Evolutionary conservation across 1,139 yeast species (phyloP).

Genomic region (Kodamaea arcana): DNA sequence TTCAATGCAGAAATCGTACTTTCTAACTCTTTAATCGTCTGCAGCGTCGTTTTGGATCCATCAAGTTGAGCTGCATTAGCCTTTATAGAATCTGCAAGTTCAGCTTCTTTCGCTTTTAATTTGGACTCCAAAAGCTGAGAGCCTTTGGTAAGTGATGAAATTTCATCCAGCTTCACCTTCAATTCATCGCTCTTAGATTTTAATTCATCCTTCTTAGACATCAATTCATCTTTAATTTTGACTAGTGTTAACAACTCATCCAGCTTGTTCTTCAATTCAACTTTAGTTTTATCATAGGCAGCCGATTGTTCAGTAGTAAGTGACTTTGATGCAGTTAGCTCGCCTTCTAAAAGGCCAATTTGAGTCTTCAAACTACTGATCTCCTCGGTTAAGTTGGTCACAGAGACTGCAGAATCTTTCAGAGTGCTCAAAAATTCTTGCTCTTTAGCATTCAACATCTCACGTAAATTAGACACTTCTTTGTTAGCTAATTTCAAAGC

Average conservation of each 20-base stretch:
- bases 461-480: background rate
- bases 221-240: background rate
- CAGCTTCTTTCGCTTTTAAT: background rate
- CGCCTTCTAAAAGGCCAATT: background rate
- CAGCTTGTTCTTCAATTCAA: conserved; percentile 2
- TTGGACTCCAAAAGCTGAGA: background rate
- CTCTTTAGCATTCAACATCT: conserved; percentile 20
- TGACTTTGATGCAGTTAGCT: background rate
- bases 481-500: conserved; percentile 2
- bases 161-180: background rate
- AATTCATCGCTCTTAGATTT: background rate
- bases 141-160: background rate
- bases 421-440: background rate
- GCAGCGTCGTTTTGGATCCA: background rate
- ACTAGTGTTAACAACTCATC: conserved; percentile 3
- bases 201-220: conserved; percentile 2
- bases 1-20: conserved; percentile 4
- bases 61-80: background rate
- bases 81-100: background rate
- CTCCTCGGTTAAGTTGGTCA: background rate
- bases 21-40: background rate
- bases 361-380: background rate
- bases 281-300: no score
- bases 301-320: no score
- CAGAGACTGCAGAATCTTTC: background rate